Evolutionary conservation across 257 asterid species (phyloP).

Genomic region (Petunia secreta): DNA sequence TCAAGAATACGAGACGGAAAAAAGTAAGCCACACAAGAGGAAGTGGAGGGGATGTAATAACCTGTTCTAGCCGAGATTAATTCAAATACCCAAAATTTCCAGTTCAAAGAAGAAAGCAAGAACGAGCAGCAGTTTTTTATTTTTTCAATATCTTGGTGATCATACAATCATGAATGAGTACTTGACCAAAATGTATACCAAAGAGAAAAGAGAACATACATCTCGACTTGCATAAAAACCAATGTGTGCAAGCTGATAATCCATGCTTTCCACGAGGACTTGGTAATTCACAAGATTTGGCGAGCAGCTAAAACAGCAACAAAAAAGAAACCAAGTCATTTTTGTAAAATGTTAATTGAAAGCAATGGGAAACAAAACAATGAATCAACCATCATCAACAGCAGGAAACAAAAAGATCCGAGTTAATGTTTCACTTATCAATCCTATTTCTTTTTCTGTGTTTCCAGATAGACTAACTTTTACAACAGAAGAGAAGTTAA

Average conservation of each 20-base stretch:
- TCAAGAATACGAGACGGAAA: conserved; percentile 27
- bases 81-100: not conserved
- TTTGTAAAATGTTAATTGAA: conserved; percentile 15
- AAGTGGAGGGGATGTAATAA: not conserved
- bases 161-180: not conserved
- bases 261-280: conserved; percentile 98
- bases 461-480: not conserved
- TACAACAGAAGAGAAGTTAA: not conserved
- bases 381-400: not conserved
- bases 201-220: conserved; percentile 49
- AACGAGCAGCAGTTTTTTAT: not conserved
- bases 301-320: conserved; percentile 66
- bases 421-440: not conserved
- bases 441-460: not conserved
- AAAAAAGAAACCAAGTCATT: conserved; percentile 28
- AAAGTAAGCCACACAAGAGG: not conserved
- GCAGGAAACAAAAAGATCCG: conserved; percentile 1
- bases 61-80: not conserved
- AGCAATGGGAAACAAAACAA: conserved; percentile 5
- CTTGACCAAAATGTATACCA: conserved; percentile 5
- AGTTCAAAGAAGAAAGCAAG: not conserved
- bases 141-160: not conserved
- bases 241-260: conserved; percentile 79
- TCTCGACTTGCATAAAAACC: conserved; percentile 93
- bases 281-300: conserved; percentile 91